Evolutionary conservation across 495 filamentous ascomycete genomes (phyloP), one percentile per base, ranked within the genome.

Genomic region (Chaetomium tenue): DNA sequence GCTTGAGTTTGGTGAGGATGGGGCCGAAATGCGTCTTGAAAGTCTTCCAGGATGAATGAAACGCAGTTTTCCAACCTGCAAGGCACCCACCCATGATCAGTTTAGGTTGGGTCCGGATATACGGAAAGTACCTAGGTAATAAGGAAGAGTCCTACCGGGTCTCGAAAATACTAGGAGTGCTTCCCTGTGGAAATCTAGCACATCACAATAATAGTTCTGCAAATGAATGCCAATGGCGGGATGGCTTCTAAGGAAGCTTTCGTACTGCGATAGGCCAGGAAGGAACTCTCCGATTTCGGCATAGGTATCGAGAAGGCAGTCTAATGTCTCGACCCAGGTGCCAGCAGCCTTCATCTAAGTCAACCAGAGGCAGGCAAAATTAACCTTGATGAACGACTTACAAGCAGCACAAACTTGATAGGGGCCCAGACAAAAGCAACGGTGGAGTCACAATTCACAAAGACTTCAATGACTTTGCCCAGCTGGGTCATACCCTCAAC

Each of bases 211-310:
- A 20, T 52, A 52, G 9, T 52, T 52, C 22, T 16, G 48, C 3
- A 52, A 23, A 52, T 52, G 15, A 16, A 12, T 6, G 22, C 48
- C 48, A 23, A 52, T 26, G 48, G 22, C 9, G 9, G 48, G 22
- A 28, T 52, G 48, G 9, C 11, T 25, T 28, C 6, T 16, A 3
- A 52, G 48, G 11, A 25, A 16, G 4, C 23, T 52, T 52, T 52
- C 48, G 23, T 52, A 52, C 9, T 52, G 22, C 2, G 48, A 52
- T 16, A 52, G 12, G 6, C 48, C 23, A 7, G 48, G 48, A 15
- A 52, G 48, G 6, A 52, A 52, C 22, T 52, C 48, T 8, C 48
- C 48, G 22, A 52, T 52, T 28, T 52, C 48, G 48, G 48, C 48
- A 23, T 52, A 52, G 23, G 48, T 52, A 16, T 52, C 48, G 22